Evolutionary conservation across 345 rosid genomes (phyloP).

Genomic region (Aquilaria yunnanensis): DNA sequence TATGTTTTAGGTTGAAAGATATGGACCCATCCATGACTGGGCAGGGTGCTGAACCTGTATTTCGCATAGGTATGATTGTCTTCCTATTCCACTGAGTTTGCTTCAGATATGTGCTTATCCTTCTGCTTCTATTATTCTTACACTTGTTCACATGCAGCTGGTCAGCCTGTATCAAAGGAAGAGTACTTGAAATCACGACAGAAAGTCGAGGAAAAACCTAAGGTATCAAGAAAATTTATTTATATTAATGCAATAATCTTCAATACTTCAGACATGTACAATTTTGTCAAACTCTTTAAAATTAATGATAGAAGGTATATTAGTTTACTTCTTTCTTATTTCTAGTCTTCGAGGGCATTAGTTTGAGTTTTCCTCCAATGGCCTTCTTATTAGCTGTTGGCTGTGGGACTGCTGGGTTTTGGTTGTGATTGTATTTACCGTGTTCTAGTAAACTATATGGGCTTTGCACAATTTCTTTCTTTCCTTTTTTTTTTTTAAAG

Average conservation of each 20-base stretch:
- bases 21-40: slow-evolving; percentile 80
- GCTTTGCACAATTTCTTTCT: too few species aligned
- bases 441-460: too few species aligned
- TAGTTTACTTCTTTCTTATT: too few species aligned
- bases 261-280: too few species aligned
- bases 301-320: neutral
- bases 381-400: too few species aligned
- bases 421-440: too few species aligned
- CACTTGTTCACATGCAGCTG: slow-evolving; percentile 25
- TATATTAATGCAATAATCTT: too few species aligned
- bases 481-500: too few species aligned
- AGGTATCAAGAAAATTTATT: slow-evolving; percentile 34
- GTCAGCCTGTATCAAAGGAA: slow-evolving; percentile 63
- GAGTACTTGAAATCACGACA: slow-evolving; percentile 51
- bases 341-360: neutral
- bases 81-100: too few species aligned
- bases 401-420: too few species aligned
- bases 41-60: slow-evolving; percentile 72
- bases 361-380: neutral
- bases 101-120: slow-evolving; percentile 3
- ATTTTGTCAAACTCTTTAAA: too few species aligned
- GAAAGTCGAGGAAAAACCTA: slow-evolving; percentile 64
- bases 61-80: slow-evolving; percentile 56
- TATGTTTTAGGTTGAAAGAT: slow-evolving; percentile 59
- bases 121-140: slow-evolving; percentile 4